Base-by-base conservation (phyloP, 2,329 filamentous ascomycete genomes). In the Arthrobotrys sphaeroides region DNA sequence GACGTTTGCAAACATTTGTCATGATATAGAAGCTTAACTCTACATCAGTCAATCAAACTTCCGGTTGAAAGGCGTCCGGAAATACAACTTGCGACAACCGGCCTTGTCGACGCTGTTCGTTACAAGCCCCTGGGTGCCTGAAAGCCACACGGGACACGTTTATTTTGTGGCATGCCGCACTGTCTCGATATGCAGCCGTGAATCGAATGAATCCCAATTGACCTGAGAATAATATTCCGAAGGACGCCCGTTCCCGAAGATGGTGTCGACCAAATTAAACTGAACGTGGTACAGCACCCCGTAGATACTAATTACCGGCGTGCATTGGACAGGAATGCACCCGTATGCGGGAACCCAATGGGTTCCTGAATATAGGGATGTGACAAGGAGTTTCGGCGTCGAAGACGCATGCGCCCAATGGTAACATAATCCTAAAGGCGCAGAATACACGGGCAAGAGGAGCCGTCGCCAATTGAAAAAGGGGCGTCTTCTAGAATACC, bases 341-440 rank as follows among this genome's bases (percentile, higher is more conserved):
- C 64, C 33, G 22, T 33, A 55, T 68, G 62, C 70, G 62, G 55
- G 62, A 62, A 53, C 47, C 42, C 68, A 55, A 55, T 45, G 22
- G 33, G 72, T 75, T 47, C 72, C 72, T 75, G 72, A 65, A 69
- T 69, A 49, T 69, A 69, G 49, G 64, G 64, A 59, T 61, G 42
- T 4, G 42, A 40, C 53, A 20, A 38, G 42, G 47, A 55, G 40
- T 33, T 62, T 33, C 72, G 47, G 33, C 31, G 31, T 68, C 38
- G 33, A 43, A 38, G 22, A 16, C 38, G 51, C 69, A 65, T 73
- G 61, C 43, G 43, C 59, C 53, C 57, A 55, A 36, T 55, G 26
- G 18, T 26, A 45, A 36, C 16, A 33, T 28, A 7, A 38, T 60
- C 43, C 43, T 59, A 75, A 73, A 74, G 42, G 42, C 55, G 70